Evolutionary conservation across 495 filamentous ascomycete species (phyloP), one percentile per base, ranked within the genome.

Genomic region (Mytilinidion resinicola): DNA sequence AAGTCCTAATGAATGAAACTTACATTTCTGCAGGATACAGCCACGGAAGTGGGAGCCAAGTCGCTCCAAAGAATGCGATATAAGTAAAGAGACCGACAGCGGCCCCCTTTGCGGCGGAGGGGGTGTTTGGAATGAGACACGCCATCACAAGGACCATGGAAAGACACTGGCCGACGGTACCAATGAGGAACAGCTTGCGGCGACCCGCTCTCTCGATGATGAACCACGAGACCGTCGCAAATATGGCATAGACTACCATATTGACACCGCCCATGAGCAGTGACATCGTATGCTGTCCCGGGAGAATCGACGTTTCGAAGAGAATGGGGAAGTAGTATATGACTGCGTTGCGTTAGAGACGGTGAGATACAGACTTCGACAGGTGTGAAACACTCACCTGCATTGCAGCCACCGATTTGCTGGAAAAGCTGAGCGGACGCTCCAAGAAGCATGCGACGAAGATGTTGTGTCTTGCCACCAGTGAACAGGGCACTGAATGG

Each of bases 321-420:
- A 93, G 79, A 41, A 91, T 79, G 0, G 88, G 86, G 60, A 87
- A 86, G 72, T 87, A 91, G 77, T 93, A 93, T 67, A 90, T 91
- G 62, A 89, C 85, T 11, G 87, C 87, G 25, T 30, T 30, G 6
- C 25, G 25, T 30, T 30, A 30, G 25, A 6, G 6, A 30, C 2
- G 3, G 25, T 6, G 25, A 30, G 25, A 30, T 30, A 30, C 25
- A 30, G 25, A 30, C 25, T 30, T 30, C 25, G 25, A 30, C 2
- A 30, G 6, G 25, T 30, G 6, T 30, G 3, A 6, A 30, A 30
- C 2, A 30, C 25, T 30, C 25, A 30, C 25, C 25, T 30, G 25
- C 25, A 57, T 91, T 91, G 72, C 86, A 89, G 38, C 84, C 83
- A 53, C 82, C 82, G 56, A 90, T 76, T 64, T 93, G 89, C 73